phyloP scores from a whole-genome alignment of 495 filamentous ascomycete species.

The Penicillium samsonianum region DNA sequence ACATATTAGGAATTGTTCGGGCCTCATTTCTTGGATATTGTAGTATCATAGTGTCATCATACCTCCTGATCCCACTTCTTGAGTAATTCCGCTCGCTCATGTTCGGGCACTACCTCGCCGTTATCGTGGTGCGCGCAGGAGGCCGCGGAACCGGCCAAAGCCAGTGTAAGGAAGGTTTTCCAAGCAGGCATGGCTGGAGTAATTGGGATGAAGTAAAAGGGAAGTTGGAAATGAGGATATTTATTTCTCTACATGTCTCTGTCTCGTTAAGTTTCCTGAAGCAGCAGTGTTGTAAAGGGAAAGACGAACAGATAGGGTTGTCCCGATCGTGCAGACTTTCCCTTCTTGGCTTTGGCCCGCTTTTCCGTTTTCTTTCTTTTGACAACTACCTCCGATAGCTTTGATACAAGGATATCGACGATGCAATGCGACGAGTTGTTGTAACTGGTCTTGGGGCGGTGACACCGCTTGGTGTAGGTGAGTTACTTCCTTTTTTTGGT shows the following conservation, averaged over 20 bases:
- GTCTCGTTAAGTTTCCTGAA: constrained; percentile 20
- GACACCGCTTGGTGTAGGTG: constrained; percentile 84
- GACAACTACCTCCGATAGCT: constrained; percentile 12
- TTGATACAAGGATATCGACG: constrained; percentile 15
- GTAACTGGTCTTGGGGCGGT: constrained; percentile 93
- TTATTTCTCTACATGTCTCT: constrained; percentile 9
- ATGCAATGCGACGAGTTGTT: constrained; percentile 88
- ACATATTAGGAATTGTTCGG: background rate
- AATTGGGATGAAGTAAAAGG: constrained; percentile 13
- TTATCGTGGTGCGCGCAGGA: constrained; percentile 44
- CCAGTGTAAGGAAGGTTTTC: constrained; percentile 40
- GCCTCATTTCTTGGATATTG: background rate
- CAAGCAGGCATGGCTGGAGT: constrained; percentile 20
- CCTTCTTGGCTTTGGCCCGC: constrained; percentile 37
- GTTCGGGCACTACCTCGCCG: constrained; percentile 41
- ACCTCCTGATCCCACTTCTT: constrained; percentile 59
- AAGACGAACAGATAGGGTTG: constrained; percentile 28
- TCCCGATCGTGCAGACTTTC: constrained; percentile 48
- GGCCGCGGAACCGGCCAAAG: constrained; percentile 37
- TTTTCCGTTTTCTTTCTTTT: constrained; percentile 15
- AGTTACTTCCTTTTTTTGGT: constrained; percentile 16
- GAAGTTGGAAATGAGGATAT: constrained; percentile 21
- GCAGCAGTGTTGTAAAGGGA: constrained; percentile 25
- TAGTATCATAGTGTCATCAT: constrained; percentile 12
- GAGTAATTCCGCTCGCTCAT: constrained; percentile 47